phyloP scores from a whole-genome alignment of 495 filamentous ascomycete species.

The Mytilinidion resinicola region DNA sequence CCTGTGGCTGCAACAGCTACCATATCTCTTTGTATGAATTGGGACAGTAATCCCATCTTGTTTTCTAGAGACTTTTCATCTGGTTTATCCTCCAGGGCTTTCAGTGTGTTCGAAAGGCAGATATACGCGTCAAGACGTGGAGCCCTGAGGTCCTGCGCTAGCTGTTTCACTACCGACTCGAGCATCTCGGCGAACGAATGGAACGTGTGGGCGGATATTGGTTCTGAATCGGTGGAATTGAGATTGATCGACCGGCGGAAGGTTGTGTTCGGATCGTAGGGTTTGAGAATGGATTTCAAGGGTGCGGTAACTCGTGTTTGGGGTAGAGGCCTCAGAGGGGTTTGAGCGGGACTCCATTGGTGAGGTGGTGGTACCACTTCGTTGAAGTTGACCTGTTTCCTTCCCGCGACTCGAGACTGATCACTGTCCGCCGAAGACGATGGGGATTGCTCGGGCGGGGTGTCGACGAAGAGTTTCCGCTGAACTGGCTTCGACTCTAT shows the following conservation, averaged over 20 bases:
- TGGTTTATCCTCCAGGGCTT: constrained; percentile 56
- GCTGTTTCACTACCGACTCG: constrained; percentile 70
- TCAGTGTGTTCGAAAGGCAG: constrained; percentile 65
- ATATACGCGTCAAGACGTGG: constrained; percentile 81
- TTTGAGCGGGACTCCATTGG: constrained; percentile 38
- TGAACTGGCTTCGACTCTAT: not conserved
- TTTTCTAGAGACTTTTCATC: constrained; percentile 64
- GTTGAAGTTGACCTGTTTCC: constrained; percentile 53
- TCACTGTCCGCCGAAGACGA: constrained; percentile 40
- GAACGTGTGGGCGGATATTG: constrained; percentile 36
- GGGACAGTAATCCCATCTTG: constrained; percentile 67
- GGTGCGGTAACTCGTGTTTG: constrained; percentile 62
- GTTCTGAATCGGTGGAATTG: constrained; percentile 18
- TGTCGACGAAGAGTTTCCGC: constrained; percentile 33
- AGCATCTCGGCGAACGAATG: constrained; percentile 65
- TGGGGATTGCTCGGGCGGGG: constrained; percentile 44
- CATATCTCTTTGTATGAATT: constrained; percentile 77
- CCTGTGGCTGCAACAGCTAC: constrained; percentile 38
- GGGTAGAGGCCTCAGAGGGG: constrained; percentile 44
- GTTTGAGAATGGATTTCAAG: constrained; percentile 82
- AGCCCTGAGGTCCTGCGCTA: constrained; percentile 61
- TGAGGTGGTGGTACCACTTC: no score
- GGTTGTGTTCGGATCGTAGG: constrained; percentile 40
- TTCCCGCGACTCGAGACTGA: constrained; percentile 36
- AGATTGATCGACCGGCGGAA: constrained; percentile 36